Evolutionary conservation across 352 stramenopile species (phyloP), one percentile per base, ranked within the genome.

Genomic region (Globisporangium apiculatum): DNA sequence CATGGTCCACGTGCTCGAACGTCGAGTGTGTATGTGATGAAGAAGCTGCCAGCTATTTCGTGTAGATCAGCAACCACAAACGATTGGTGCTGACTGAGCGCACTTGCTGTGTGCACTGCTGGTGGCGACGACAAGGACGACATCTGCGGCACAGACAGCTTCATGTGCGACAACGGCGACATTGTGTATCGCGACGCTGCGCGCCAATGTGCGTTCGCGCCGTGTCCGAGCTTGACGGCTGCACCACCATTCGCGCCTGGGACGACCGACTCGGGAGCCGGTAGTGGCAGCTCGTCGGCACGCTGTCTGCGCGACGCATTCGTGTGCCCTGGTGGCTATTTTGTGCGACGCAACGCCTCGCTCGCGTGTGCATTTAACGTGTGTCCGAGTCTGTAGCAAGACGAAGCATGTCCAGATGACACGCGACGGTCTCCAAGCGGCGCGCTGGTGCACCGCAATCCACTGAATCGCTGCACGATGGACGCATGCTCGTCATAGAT

Each of bases 121-220:
- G 38, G 3, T 24, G 4, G 12, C 17, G 17, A 55, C 4, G 5
- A 37, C 17, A 8, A 60, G 55, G 38, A 48, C 40, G 37, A 45
- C 5, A 43, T 40, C 48, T 61, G 55, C 24, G 48, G 50, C 43
- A 15, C 48, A 1, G 46, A 54, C 11, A 48, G 31, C 0, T 61
- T 47, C 48, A 49, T 12, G 9, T 61, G 55, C 36, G 55, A 43
- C 18, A 61, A 61, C 51, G 55, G 48, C 18, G 55, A 53, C 17
- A 50, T 61, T 31, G 55, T 61, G 47, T 53, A 51, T 17, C 55
- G 55, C 55, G 55, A 55, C 12, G 8, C 40, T 15, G 18, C 11
- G 10, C 55, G 31, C 38, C 18, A 31, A n/a, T 61, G 48, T 31
- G 35, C n/a, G 14, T 61, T 61, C 40, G 15, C 31, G 7, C 2